Evolutionary conservation across 371 early-diverging fungal species (phyloP).

Genomic region (Syncephalastrum racemosum): DNA sequence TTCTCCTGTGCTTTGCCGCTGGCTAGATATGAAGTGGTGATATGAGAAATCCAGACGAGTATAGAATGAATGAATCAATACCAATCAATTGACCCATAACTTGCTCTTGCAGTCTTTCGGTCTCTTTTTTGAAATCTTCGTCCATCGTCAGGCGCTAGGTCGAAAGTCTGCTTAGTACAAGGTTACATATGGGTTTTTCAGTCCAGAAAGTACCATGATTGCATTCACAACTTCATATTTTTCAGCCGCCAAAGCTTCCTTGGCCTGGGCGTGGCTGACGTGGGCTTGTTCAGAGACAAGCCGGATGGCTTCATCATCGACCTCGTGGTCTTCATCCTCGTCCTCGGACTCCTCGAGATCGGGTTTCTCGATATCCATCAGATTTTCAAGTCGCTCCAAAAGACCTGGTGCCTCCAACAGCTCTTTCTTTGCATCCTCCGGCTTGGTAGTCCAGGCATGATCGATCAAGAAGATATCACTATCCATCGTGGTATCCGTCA

Average conservation of each 20-base stretch:
- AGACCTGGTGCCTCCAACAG: conserved; percentile 51
- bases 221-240: conserved; percentile 70
- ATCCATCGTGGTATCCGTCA: neutral
- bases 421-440: conserved; percentile 56
- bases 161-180: no score
- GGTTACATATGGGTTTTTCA: no score
- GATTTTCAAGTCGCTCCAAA: conserved; percentile 60
- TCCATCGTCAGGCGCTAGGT: conserved; percentile 39
- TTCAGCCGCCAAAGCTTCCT: conserved; percentile 53
- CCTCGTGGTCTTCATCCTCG: conserved; percentile 34
- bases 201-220: conserved; percentile 62
- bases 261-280: conserved; percentile 55
- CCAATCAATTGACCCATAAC: conserved; percentile 40
- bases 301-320: conserved; percentile 43
- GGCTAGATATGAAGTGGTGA: conserved; percentile 9
- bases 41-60: neutral
- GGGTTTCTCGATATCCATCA: conserved; percentile 60
- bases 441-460: conserved; percentile 74
- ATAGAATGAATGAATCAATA: conserved; percentile 16
- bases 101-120: conserved; percentile 43
- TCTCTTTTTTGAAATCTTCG: conserved; percentile 38
- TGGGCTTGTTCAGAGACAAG: conserved; percentile 63
- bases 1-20: conserved; percentile 50
- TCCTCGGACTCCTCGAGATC: conserved; percentile 39
- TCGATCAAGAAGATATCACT: conserved; percentile 70